Evolutionary conservation across 148 eudicot species (phyloP).

Genomic region (Rhododendron ferrugineum): DNA sequence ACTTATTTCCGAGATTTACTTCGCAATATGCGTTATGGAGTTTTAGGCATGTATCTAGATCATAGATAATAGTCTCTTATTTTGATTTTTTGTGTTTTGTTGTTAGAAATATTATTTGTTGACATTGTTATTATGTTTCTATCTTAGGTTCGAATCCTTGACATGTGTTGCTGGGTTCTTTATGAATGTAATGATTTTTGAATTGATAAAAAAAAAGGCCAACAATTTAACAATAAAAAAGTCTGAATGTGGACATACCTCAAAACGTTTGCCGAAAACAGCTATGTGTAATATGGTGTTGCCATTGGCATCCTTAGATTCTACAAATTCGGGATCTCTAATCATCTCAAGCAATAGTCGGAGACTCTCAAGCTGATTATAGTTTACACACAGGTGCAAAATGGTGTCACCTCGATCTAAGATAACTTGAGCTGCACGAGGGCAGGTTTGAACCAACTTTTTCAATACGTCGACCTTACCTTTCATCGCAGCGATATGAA

Average conservation of each 20-base stretch:
- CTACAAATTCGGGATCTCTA: not conserved
- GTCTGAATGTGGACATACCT: not conserved
- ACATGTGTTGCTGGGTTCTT: too few species aligned
- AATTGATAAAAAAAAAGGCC: too few species aligned
- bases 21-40: too few species aligned
- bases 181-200: too few species aligned
- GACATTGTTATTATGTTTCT: too few species aligned
- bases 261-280: conserved; percentile 8
- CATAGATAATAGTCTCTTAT: too few species aligned
- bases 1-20: too few species aligned
- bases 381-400: conserved; percentile 27
- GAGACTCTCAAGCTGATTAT: conserved; percentile 1
- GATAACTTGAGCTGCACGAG: conserved; percentile 19
- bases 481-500: conserved; percentile 30
- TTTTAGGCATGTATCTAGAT: too few species aligned
- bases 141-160: too few species aligned
- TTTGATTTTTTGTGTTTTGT: too few species aligned
- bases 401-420: conserved; percentile 14
- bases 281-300: conserved; percentile 29
- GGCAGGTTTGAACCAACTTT: conserved; percentile 13
- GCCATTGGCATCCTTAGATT: conserved; percentile 17
- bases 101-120: too few species aligned
- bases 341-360: not conserved
- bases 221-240: too few species aligned
- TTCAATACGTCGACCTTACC: conserved; percentile 18